These are phyloP conservation scores for Apiospora marii DNA, from an alignment of 2,329 filamentous ascomycete species.

Conservation along the genomic window DNA sequence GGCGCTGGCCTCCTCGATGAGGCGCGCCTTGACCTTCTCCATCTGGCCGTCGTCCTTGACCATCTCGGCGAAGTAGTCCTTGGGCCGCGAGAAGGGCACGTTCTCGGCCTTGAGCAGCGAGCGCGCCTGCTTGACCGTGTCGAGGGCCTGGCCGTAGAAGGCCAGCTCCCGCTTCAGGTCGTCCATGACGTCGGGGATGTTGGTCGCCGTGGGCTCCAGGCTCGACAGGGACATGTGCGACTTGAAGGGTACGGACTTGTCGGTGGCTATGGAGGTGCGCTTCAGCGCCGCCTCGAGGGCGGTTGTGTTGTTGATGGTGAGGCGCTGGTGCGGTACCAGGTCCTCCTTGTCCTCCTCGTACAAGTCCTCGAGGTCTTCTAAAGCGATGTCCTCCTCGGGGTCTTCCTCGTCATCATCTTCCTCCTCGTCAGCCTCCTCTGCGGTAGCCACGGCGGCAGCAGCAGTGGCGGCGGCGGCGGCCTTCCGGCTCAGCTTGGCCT, in stretches of 20 bases:
- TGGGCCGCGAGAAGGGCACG: conserved; percentile 84
- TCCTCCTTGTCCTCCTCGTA: conserved; percentile 85
- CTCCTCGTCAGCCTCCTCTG: conserved; percentile 59
- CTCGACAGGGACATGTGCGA: conserved; percentile 82
- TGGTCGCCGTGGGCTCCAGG: conserved; percentile 65
- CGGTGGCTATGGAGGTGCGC: conserved; percentile 76
- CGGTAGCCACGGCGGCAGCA: conserved; percentile 46
- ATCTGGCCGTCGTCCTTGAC: conserved; percentile 98
- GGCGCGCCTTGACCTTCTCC: conserved; percentile 93
- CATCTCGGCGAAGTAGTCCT: conserved; percentile 99
- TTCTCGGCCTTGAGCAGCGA: conserved; percentile 81
- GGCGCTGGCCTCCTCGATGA: conserved; percentile 87
- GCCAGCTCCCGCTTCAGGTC: conserved; percentile 91
- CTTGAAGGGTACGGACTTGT: conserved; percentile 76
- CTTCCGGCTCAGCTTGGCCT: conserved; percentile 43
- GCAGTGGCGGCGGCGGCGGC: conserved; percentile 45
- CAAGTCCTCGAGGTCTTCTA: conserved; percentile 84
- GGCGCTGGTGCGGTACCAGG: conserved; percentile 86
- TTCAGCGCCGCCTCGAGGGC: conserved; percentile 83
- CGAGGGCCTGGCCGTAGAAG: conserved; percentile 89
- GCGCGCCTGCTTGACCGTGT: conserved; percentile 78
- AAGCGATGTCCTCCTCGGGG: conserved; percentile 86
- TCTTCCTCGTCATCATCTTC: conserved; percentile 73
- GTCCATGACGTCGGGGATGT: conserved; percentile 85
- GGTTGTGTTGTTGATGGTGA: conserved; percentile 96